Base-by-base conservation (phyloP, 2,329 filamentous ascomycete species). In the Rachicladosporium sp. region DNA sequence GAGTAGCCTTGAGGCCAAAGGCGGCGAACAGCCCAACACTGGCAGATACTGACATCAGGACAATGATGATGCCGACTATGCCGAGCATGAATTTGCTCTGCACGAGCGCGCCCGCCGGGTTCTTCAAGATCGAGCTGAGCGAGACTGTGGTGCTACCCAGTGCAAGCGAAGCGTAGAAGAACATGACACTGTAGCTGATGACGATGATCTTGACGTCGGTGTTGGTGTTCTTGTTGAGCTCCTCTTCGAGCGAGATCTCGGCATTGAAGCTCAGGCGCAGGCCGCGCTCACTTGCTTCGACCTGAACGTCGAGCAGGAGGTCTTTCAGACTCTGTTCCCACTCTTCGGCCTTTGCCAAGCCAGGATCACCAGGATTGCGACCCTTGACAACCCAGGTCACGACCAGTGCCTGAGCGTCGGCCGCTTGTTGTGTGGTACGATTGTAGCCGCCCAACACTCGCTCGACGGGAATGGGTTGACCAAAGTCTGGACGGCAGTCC, bases 141-240 rank as follows among this genome's bases (percentile, higher is more conserved):
- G 80, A 84, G 41, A 93, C 68, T 4, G 82, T 87, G 0, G 84
- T 91, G 1, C 88, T 94, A 1, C 91, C 91, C 0, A 98, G 70
- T 1, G 91, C 88, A 38, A 98, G 65, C 4, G 89, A 96, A 3
- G 88, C 91, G 56, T 98, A 98, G 46, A 98, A 65, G 62, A 98
- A 98, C 91, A 98, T 98, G 66, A 95, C 85, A 47, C 96, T 73
- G 64, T 98, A 98, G 69, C 89, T 96, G 62, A 98, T 81, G 39
- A 89, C 77, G 15, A 98, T 78, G 53, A 98, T 98, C 60, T 89
- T 95, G 33, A 89, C 93, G 60, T 98, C 91, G 0, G 91, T 96
- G 61, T 98, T 98, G 36, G 87, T 95, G 30, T 87, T 93, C 64
- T 96, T 94, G 68, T 95, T 98, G 42, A 98, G 71, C 57, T 98